Evolutionary conservation across 805 yeast species (phyloP).

Genomic region (Nakazawaea ishiwadae): DNA sequence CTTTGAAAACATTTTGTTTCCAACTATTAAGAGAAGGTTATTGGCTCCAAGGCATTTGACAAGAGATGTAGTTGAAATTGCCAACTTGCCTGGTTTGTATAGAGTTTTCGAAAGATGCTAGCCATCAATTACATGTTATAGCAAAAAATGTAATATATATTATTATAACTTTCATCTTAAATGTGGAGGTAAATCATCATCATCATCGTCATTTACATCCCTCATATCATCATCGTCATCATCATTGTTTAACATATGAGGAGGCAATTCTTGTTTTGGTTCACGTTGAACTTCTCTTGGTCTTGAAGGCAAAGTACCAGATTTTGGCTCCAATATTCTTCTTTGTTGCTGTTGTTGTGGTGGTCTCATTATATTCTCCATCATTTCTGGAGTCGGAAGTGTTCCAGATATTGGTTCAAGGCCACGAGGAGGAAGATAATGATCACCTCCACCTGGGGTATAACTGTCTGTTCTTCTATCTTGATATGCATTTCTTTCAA

Average conservation of each 20-base stretch:
- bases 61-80: slow-evolving; percentile 71
- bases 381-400: background rate
- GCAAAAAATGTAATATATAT: background rate
- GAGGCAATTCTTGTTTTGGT: slow-evolving; percentile 7
- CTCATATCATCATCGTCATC: slow-evolving; percentile 8
- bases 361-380: background rate
- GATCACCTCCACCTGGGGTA: no score
- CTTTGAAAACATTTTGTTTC: slow-evolving; percentile 62
- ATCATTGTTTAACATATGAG: slow-evolving; percentile 5
- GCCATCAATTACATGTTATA: no score
- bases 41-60: slow-evolving; percentile 54
- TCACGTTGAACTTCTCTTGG: background rate
- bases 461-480: slow-evolving; percentile 5
- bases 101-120: slow-evolving; percentile 92
- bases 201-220: slow-evolving; percentile 4
- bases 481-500: background rate
- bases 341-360: background rate
- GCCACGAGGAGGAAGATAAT: no score
- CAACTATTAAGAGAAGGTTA: slow-evolving; percentile 55
- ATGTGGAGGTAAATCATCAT: slow-evolving; percentile 12
- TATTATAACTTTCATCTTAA: slow-evolving; percentile 4
- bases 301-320: slow-evolving; percentile 5
- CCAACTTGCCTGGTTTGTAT: slow-evolving; percentile 87
- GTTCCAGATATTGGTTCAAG: no score
- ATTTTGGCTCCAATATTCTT: slow-evolving; percentile 6